These are phyloP conservation scores for Trypanosoma caninum DNA, from an alignment of 208 protist species.

Conservation along the genomic window DNA sequence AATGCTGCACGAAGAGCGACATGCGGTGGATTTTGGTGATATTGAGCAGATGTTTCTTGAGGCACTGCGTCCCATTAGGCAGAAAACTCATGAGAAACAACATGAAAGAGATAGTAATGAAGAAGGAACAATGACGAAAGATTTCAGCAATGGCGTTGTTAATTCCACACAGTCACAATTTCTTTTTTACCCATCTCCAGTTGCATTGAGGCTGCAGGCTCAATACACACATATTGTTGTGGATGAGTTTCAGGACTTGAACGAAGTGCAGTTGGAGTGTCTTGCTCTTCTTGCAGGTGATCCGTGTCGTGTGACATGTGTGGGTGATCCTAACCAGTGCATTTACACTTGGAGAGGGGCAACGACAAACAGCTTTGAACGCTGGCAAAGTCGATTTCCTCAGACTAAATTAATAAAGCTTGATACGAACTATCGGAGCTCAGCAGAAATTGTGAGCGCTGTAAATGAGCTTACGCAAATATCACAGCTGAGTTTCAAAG, in stretches of 20 bases:
- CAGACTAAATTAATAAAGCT: slow-evolving; percentile 41
- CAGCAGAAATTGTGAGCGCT: slow-evolving; percentile 55
- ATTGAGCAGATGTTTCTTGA: slow-evolving; percentile 76
- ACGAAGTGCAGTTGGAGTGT: slow-evolving; percentile 85
- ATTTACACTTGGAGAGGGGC: slow-evolving; percentile 90
- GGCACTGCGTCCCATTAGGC: slow-evolving; percentile 32
- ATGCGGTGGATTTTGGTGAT: slow-evolving; percentile 86
- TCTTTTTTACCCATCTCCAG: slow-evolving; percentile 27
- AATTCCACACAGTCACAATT: background rate
- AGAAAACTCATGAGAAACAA: background rate
- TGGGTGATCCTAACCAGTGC: slow-evolving; percentile 87
- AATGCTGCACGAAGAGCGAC: slow-evolving; percentile 52
- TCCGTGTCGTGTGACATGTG: slow-evolving; percentile 78
- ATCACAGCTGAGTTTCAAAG: slow-evolving; percentile 40
- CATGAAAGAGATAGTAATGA: background rate
- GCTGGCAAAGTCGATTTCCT: slow-evolving; percentile 77
- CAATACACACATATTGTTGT: slow-evolving; percentile 85
- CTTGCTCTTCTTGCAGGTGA: slow-evolving; percentile 76
- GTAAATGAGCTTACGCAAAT: slow-evolving; percentile 53
- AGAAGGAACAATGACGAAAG: slow-evolving; percentile 2
- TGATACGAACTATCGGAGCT: slow-evolving; percentile 84
- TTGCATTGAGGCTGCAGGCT: slow-evolving; percentile 33
- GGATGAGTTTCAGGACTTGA: slow-evolving; percentile 90
- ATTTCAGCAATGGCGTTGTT: slow-evolving; percentile 9
- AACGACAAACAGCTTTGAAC: slow-evolving; percentile 52